Base-by-base conservation (phyloP, 768 basidiomycete genomes). In the Cantharellus cinnabarinus region DNA sequence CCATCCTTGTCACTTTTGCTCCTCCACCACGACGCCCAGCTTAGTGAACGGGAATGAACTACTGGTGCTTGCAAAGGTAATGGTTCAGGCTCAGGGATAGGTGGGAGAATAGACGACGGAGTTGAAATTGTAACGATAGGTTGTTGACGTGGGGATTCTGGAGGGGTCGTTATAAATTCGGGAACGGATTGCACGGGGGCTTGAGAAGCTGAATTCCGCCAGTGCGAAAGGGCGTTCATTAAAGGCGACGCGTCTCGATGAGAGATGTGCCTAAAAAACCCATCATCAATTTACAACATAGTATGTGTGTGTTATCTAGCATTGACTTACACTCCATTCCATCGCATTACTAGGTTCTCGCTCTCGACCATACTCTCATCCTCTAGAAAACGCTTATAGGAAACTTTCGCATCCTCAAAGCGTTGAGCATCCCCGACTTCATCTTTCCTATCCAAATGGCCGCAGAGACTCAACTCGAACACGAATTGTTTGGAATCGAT, bases 21-120 rank as follows among this genome's bases (percentile, higher is more conserved):
- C 44, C 77, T 80, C 87, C 85, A 91, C 89, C 88, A 89, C 42
- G 79, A 77, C 42, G 78, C 78, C 88, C 86, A 89, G n/a, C 81
- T 82, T 0, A 78, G 76, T 10, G 80, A 5, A 58, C 41, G 41
- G 48, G 53, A 55, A 55, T n/a, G n/a, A 1, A 41, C n/a, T 39
- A 50, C 15, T 38, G 4, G 50, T 14, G 56, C 7, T 5, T 58
- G 53, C 37, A 53, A 41, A 15, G 59, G 34, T 29, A 29, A 50
- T 42, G 42, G 40, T 44, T 41, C 40, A 42, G 48, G 53, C 20
- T 35, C 29, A 20, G 50, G 7, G 15, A 37, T 10, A 40, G 35
- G 7, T 1, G 35, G 52, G 10, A 37, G 35, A 54, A 37, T 10
- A 54, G 52, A 54, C 10, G 52, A 10, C 10, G 52, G 44, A 48